A percentile compares a stretch with the other conserved stretches of the same genome.
Conservation (phyloP, 768 basidiomycete genomes). For the Suillus cothurnatus region DNA sequence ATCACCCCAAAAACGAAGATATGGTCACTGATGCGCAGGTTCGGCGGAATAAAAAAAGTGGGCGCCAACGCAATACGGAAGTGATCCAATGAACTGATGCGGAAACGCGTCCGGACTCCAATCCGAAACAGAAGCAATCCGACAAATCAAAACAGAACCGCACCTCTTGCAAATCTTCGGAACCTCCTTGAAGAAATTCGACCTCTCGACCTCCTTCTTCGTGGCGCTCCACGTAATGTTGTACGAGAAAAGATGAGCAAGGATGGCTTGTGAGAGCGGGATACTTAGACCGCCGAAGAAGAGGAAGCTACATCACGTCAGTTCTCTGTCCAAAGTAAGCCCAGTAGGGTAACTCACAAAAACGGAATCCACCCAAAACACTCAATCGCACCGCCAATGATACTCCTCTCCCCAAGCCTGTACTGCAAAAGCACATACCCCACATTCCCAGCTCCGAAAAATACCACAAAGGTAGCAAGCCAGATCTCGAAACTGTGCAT, state of each 20-base stretch:
- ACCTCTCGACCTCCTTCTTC: conserved; percentile 82
- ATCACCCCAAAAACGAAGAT: conserved; percentile 24
- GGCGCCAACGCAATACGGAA: conserved; percentile 35
- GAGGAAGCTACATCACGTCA: conserved; percentile 36
- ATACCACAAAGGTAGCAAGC: conserved; percentile 76
- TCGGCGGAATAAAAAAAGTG: background rate
- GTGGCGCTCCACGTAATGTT: conserved; percentile 62
- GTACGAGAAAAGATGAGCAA: conserved; percentile 59
- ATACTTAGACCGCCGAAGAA: conserved; percentile 61
- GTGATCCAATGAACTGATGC: too few relatives aligned
- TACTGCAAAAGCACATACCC: conserved; percentile 76
- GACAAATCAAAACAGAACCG: conserved; percentile 8
- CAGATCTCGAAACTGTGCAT: conserved; percentile 82
- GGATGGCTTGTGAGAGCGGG: conserved; percentile 53
- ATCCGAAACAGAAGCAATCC: background rate
- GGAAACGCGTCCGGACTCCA: background rate
- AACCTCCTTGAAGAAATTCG: conserved; percentile 90
- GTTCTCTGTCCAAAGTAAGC: too few relatives aligned
- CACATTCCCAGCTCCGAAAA: conserved; percentile 72
- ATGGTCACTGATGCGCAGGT: background rate
- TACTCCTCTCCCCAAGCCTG: conserved; percentile 51
- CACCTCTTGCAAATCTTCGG: conserved; percentile 69
- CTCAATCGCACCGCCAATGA: conserved; percentile 28
- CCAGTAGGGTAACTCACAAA: conserved; percentile 37
- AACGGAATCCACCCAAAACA: conserved; percentile 36